Conservation (phyloP, 2,329 filamentous ascomycete species). For the Pseudogymnoascus sp. region DNA sequence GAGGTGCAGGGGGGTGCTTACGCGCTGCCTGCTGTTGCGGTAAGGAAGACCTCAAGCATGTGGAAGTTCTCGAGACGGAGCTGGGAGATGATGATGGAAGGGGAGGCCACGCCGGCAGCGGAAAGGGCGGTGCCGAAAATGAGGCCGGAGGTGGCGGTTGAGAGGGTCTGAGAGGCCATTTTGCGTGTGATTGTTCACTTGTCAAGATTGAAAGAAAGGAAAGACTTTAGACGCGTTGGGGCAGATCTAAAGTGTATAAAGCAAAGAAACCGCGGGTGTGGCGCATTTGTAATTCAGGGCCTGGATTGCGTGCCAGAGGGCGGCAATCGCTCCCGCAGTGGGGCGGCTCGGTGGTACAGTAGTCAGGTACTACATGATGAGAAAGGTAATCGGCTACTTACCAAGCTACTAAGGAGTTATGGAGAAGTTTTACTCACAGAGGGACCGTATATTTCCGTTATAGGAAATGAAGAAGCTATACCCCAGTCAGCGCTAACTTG, state of each 20-base stretch:
- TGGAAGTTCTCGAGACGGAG: slow-evolving; percentile 53
- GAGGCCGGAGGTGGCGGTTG: slow-evolving; percentile 41
- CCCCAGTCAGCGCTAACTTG: background rate
- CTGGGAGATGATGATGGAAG: slow-evolving; percentile 52
- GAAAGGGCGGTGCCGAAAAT: slow-evolving; percentile 55
- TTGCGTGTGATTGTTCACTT: background rate
- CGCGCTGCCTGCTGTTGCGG: slow-evolving; percentile 54
- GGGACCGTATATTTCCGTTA: background rate
- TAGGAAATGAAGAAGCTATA: slow-evolving; percentile 7
- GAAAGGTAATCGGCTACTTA: background rate
- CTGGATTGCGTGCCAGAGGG: background rate
- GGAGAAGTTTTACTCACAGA: background rate
- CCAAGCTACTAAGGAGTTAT: background rate
- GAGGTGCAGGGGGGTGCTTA: slow-evolving; percentile 32
- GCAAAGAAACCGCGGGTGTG: background rate
- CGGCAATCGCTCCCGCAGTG: background rate
- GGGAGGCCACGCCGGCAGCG: slow-evolving; percentile 51
- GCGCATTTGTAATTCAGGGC: background rate
- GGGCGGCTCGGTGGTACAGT: background rate
- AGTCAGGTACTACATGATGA: background rate
- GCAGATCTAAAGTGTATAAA: background rate
- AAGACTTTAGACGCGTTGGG: background rate
- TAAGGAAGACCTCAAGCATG: slow-evolving; percentile 58
- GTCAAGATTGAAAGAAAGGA: background rate
- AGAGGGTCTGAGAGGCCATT: slow-evolving; percentile 13